These are phyloP conservation scores for Arthroderma sp. DNA, from an alignment of 2,329 filamentous ascomycete species.

Conservation along the genomic window DNA sequence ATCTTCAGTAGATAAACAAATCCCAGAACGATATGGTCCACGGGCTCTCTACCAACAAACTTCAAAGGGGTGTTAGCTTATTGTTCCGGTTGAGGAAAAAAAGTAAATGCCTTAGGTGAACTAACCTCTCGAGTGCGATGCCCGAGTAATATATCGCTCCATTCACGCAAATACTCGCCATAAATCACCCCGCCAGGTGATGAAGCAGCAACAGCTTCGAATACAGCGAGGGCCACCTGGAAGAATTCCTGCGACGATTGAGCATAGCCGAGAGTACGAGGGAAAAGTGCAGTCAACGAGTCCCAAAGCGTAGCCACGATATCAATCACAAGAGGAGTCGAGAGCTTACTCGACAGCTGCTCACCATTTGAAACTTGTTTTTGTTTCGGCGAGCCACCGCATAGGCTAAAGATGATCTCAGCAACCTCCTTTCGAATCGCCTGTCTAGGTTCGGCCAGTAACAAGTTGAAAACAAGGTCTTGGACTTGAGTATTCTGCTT, in stretches of 20 bases:
- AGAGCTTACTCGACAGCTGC: slow-evolving; percentile 9
- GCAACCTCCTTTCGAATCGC: slow-evolving; percentile 26
- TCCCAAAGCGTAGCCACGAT: slow-evolving; percentile 35
- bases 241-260: slow-evolving; percentile 34
- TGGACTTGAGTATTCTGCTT: slow-evolving; percentile 25
- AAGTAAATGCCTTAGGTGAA: not conserved
- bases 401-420: slow-evolving; percentile 27
- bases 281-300: slow-evolving; percentile 28
- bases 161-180: slow-evolving; percentile 28
- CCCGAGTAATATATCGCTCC: slow-evolving; percentile 30
- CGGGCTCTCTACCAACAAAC: slow-evolving; percentile 34
- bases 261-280: slow-evolving; percentile 24
- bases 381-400: slow-evolving; percentile 19
- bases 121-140: slow-evolving; percentile 31
- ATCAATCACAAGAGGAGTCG: slow-evolving; percentile 22
- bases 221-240: slow-evolving; percentile 29
- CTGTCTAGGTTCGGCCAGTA: slow-evolving; percentile 32
- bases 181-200: slow-evolving; percentile 25
- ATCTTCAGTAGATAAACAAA: slow-evolving; percentile 31
- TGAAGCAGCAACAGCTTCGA: slow-evolving; percentile 29
- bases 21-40: slow-evolving; percentile 31
- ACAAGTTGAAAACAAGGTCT: slow-evolving; percentile 27
- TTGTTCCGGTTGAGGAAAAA: not conserved
- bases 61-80: slow-evolving; percentile 15
- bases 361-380: slow-evolving; percentile 14